phyloP scores from a whole-genome alignment of 1,284 basidiomycete species.

The Cutaneotrichosporon cyanovorans region DNA sequence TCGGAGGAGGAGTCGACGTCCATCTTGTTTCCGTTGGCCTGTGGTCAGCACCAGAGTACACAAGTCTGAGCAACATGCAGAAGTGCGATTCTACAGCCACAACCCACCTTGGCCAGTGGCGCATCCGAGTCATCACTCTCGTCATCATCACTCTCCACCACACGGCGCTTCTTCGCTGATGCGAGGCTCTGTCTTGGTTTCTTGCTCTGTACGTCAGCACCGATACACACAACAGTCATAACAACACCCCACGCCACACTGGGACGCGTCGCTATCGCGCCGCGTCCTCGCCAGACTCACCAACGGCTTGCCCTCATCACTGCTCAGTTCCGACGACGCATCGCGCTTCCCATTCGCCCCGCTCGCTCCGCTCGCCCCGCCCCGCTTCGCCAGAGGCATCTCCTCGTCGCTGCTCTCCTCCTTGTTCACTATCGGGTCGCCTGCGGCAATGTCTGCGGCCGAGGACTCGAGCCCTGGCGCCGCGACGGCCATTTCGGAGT shows the following conservation, averaged over 20 bases:
- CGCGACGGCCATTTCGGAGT: constrained; percentile 6
- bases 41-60: neutral
- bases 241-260: constrained; percentile 1
- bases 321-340: constrained; percentile 14
- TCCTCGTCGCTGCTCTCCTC: constrained; percentile 14
- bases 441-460: constrained; percentile 7
- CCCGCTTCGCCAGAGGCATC: constrained; percentile 9
- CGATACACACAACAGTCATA: neutral
- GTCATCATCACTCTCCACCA: constrained; percentile 30
- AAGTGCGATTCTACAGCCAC: too few relatives aligned
- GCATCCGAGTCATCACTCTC: constrained; percentile 19
- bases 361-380: too few relatives aligned
- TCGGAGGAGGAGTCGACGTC: constrained; percentile 31
- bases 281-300: constrained; percentile 21
- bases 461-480: constrained; percentile 12
- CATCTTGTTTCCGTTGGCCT: constrained; percentile 3
- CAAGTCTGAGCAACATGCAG: too few relatives aligned
- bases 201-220: constrained; percentile 19
- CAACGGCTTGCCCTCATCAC: constrained; percentile 42
- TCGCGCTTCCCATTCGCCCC: constrained; percentile 28
- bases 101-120: constrained; percentile 16
- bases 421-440: constrained; percentile 10
- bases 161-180: constrained; percentile 29
- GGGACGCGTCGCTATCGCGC: neutral
- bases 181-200: constrained; percentile 17